Evolutionary conservation across 805 yeast genomes (phyloP).

Genomic region (Metschnikowia aberdeeniae): DNA sequence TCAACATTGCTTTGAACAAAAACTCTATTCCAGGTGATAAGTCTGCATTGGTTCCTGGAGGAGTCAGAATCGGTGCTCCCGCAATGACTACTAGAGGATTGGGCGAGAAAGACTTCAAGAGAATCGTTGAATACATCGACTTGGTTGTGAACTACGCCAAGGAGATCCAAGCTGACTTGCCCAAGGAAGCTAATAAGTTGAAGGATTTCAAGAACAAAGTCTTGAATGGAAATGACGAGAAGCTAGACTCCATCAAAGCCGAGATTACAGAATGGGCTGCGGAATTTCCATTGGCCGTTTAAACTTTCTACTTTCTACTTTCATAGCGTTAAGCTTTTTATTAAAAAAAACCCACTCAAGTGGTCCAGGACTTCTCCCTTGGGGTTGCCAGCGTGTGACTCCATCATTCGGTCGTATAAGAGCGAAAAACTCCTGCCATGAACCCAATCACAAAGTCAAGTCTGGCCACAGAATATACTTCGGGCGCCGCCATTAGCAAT

Average conservation of each 20-base stretch:
- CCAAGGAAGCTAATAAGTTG: conserved; percentile 89
- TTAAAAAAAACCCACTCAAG: too few relatives aligned
- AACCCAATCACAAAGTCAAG: too few relatives aligned
- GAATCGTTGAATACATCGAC: conserved; percentile 60
- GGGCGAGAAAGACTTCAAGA: conserved; percentile 78
- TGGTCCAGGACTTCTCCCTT: too few relatives aligned
- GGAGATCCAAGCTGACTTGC: conserved; percentile 71
- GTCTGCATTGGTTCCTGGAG: conserved; percentile 95
- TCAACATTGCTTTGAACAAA: conserved; percentile 94
- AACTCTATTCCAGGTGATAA: conserved; percentile 98
- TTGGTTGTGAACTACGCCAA: conserved; percentile 68
- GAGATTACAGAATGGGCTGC: conserved; percentile 93
- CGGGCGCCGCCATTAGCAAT: too few relatives aligned
- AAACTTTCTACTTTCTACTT: conserved; percentile 5
- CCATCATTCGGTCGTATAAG: too few relatives aligned
- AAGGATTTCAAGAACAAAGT: conserved; percentile 82
- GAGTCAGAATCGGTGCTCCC: conserved; percentile 96
- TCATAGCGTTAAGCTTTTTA: not conserved
- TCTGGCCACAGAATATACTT: too few relatives aligned
- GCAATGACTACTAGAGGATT: conserved; percentile 98
- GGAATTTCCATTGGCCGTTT: conserved; percentile 59
- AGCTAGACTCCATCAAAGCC: conserved; percentile 56
- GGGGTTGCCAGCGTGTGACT: too few relatives aligned
- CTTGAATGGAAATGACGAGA: conserved; percentile 63
- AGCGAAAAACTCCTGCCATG: too few relatives aligned